A percentile compares a stretch with the other conserved stretches of the same genome.
phyloP scores from a whole-genome alignment of 2,329 filamentous ascomycete genomes.

The Cercospora nicotianae region DNA sequence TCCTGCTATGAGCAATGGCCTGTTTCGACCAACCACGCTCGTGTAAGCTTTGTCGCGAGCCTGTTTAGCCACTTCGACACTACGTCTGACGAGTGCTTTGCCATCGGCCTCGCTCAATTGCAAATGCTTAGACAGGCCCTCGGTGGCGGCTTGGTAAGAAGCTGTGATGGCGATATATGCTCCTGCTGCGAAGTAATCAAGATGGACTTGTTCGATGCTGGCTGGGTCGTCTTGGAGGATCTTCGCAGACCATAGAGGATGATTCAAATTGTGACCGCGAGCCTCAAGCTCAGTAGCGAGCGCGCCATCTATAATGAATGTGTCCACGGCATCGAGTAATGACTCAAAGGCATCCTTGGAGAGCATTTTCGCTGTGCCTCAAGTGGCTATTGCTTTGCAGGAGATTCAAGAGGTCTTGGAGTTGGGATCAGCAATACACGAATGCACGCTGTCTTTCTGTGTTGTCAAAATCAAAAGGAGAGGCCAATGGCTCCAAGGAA shows the following conservation, averaged over 20 bases:
- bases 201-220: slow-evolving; percentile 47
- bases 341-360: slow-evolving; percentile 26
- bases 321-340: slow-evolving; percentile 29
- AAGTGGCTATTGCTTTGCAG: not conserved
- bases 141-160: slow-evolving; percentile 49
- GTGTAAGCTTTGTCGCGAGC: slow-evolving; percentile 35
- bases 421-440: not conserved
- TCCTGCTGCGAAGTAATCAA: slow-evolving; percentile 48
- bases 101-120: slow-evolving; percentile 38
- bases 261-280: slow-evolving; percentile 46
- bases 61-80: slow-evolving; percentile 44
- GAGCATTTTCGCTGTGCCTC: slow-evolving; percentile 25
- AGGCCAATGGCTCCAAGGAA: not conserved
- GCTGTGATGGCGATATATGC: slow-evolving; percentile 51
- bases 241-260: slow-evolving; percentile 49
- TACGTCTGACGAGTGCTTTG: slow-evolving; percentile 42
- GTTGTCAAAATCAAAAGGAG: too few species aligned
- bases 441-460: not conserved
- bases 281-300: slow-evolving; percentile 51
- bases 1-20: slow-evolving; percentile 44
- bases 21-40: not conserved
- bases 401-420: not conserved
- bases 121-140: slow-evolving; percentile 44
- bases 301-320: slow-evolving; percentile 48
- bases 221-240: slow-evolving; percentile 43